Percentiles rank a stretch among this genome's conserved stretches.
phyloP scores from a whole-genome alignment of 331 rosid genomes.

The Stylosanthes scabra region DNA sequence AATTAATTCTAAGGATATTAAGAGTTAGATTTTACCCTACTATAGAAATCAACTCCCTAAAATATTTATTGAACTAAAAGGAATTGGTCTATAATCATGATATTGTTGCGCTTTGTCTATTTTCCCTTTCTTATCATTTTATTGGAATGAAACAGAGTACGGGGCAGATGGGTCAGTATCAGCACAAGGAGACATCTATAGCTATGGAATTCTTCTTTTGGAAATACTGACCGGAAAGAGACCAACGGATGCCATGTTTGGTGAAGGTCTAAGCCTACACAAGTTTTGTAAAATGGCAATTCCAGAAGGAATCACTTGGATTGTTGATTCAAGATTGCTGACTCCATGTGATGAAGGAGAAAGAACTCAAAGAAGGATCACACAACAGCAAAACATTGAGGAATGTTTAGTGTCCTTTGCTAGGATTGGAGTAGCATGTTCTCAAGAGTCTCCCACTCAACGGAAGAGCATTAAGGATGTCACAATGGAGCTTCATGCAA shows the following conservation, averaged over 20 bases:
- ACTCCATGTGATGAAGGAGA: neutral
- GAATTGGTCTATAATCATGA: no score
- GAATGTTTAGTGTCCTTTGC: constrained; percentile 29
- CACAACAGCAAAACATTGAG: neutral
- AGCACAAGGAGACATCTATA: constrained; percentile 45
- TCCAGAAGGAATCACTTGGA: constrained; percentile 9
- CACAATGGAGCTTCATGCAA: constrained; percentile 14
- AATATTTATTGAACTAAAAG: neutral
- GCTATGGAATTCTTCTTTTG: constrained; percentile 41
- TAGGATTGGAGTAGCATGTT: constrained; percentile 44
- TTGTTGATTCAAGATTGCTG: constrained; percentile 35
- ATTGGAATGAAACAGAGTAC: constrained; percentile 30
- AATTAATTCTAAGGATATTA: neutral
- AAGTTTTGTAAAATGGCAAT: constrained; percentile 32
- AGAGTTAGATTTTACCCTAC: neutral
- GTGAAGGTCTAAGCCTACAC: constrained; percentile 26
- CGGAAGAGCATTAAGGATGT: constrained; percentile 17
- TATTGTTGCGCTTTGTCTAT: no score
- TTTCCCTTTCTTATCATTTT: neutral
- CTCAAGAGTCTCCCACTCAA: constrained; percentile 4
- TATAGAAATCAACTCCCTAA: neutral
- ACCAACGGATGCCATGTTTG: constrained; percentile 41
- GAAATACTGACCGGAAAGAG: constrained; percentile 43
- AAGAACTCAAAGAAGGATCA: neutral
- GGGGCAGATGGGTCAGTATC: constrained; percentile 25